These are phyloP conservation scores for Cyanophora paradoxa DNA, from an alignment of 78 protist species.

Conservation along the genomic window DNA sequence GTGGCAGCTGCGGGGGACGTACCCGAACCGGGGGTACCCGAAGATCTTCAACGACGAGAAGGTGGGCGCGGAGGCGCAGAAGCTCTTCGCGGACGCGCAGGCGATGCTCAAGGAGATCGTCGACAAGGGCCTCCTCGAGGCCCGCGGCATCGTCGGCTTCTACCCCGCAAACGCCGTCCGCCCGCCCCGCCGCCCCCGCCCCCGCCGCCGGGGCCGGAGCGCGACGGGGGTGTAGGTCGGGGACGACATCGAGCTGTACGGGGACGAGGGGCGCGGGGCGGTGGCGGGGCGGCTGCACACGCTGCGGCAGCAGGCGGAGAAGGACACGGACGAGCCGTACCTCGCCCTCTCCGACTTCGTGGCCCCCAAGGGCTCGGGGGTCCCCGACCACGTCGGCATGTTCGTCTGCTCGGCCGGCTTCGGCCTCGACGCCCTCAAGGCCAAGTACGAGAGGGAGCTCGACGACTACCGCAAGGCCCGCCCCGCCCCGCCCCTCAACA, in stretches of 20 bases:
- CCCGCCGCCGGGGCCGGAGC: neutral
- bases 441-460: conserved; percentile 45
- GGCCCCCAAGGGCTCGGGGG: conserved; percentile 77
- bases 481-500: too few species aligned
- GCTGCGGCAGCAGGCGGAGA: conserved; percentile 91
- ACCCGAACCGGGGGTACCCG: conserved; percentile 96
- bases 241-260: conserved; percentile 75
- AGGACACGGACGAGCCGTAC: conserved; percentile 76
- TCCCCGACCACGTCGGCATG: conserved; percentile 77
- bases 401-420: conserved; percentile 83
- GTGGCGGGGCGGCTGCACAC: conserved; percentile 47
- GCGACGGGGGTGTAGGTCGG: too few species aligned
- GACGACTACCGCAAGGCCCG: conserved; percentile 84
- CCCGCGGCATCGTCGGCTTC: conserved; percentile 59
- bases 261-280: conserved; percentile 63
- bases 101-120: conserved; percentile 53
- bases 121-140: conserved; percentile 44
- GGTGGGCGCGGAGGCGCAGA: conserved; percentile 87
- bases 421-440: conserved; percentile 75
- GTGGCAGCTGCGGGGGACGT: conserved; percentile 91
- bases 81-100: conserved; percentile 85
- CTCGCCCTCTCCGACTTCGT: conserved; percentile 81
- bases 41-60: conserved; percentile 85
- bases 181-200: neutral
- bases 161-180: conserved; percentile 86